Conservation (phyloP, 441 rosid genomes). For the Pelargonium fulgidum region DNA sequence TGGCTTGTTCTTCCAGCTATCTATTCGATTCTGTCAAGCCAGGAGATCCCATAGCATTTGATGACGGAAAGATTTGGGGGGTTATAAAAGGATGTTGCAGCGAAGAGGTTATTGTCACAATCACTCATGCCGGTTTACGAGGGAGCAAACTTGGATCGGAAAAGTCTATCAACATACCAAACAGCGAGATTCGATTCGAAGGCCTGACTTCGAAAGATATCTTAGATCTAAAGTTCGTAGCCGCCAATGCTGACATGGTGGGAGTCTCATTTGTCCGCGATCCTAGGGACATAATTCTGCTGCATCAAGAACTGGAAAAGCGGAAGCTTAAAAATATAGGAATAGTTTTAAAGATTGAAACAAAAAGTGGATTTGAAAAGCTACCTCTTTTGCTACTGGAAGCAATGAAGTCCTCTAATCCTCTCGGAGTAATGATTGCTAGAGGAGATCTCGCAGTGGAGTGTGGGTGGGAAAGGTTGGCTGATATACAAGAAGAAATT, state of each 20-base stretch:
- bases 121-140: slow-evolving; percentile 50
- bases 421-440: slow-evolving; percentile 65
- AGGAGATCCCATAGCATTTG: slow-evolving; percentile 58
- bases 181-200: slow-evolving; percentile 46
- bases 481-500: slow-evolving; percentile 60
- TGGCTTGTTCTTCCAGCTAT: slow-evolving; percentile 53
- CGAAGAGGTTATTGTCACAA: slow-evolving; percentile 53
- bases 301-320: slow-evolving; percentile 50
- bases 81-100: slow-evolving; percentile 45
- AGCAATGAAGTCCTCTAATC: slow-evolving; percentile 58
- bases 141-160: slow-evolving; percentile 68
- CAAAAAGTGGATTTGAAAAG: slow-evolving; percentile 50
- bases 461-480: slow-evolving; percentile 73
- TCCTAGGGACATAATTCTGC: slow-evolving; percentile 41
- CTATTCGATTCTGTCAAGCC: slow-evolving; percentile 60
- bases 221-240: slow-evolving; percentile 54
- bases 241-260: slow-evolving; percentile 60
- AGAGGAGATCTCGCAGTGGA: slow-evolving; percentile 79
- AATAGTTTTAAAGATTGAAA: slow-evolving; percentile 55
- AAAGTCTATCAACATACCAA: slow-evolving; percentile 63
- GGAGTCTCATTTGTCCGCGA: slow-evolving; percentile 59
- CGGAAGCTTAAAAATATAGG: slow-evolving; percentile 44
- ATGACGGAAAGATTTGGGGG: slow-evolving; percentile 71
- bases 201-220: slow-evolving; percentile 70
- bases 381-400: slow-evolving; percentile 48